Evolutionary conservation across 192 early-diverging fungal genomes (phyloP).

Genomic region (Coemansia sp.): DNA sequence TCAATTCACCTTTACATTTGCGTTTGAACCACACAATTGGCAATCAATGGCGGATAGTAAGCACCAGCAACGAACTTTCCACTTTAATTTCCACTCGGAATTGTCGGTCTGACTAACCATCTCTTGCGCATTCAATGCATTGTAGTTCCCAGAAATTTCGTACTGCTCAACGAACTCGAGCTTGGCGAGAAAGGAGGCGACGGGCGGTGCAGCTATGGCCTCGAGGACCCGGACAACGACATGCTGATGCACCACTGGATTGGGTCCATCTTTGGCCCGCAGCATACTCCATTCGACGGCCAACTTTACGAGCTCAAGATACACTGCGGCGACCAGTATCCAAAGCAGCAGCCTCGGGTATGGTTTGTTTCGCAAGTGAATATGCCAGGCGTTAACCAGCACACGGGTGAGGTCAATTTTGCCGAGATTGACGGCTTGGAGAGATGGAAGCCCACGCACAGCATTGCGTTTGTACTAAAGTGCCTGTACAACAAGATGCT

Average conservation of each 20-base stretch:
- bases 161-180: slow-evolving; percentile 94
- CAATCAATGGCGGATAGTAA: slow-evolving; percentile 5
- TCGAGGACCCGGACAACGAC: slow-evolving; percentile 76
- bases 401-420: slow-evolving; percentile 75
- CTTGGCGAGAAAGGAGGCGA: slow-evolving; percentile 97
- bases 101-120: no score
- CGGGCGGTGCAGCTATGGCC: slow-evolving; percentile 90
- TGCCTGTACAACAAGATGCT: slow-evolving; percentile 91
- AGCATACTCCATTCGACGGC: slow-evolving; percentile 83
- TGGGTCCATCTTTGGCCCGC: slow-evolving; percentile 89
- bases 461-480: slow-evolving; percentile 76
- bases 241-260: slow-evolving; percentile 84
- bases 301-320: slow-evolving; percentile 89
- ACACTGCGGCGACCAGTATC: slow-evolving; percentile 83
- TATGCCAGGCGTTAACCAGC: slow-evolving; percentile 80
- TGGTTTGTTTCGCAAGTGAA: slow-evolving; percentile 83
- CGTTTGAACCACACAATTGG: neutral
- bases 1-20: neutral
- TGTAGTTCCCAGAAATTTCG: slow-evolving; percentile 95
- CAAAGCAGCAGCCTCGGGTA: slow-evolving; percentile 75
- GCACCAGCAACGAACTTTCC: neutral
- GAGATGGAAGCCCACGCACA: slow-evolving; percentile 78
- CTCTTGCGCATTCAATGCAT: neutral
- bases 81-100: no score
- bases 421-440: slow-evolving; percentile 69